Conservation (phyloP, 2,329 filamentous ascomycete species). For the Alternaria gansuensis region DNA sequence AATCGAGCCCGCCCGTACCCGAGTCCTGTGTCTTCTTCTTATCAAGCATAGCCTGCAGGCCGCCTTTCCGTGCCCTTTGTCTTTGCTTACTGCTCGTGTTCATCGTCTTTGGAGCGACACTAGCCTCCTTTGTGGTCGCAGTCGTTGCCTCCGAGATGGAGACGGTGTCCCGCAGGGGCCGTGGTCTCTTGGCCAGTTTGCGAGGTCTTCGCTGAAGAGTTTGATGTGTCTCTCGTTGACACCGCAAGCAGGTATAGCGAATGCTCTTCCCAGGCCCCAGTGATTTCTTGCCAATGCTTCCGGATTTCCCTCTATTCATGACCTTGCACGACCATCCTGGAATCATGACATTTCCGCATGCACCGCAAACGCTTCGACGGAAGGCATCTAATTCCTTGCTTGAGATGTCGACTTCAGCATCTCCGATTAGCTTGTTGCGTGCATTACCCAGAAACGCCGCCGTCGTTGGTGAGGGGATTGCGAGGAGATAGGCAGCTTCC, state of each 20-base stretch:
- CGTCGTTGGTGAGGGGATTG: constrained; percentile 45
- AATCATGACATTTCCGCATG: constrained; percentile 52
- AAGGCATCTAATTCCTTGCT: constrained; percentile 44
- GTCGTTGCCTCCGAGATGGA: constrained; percentile 7
- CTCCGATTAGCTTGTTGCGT: constrained; percentile 40
- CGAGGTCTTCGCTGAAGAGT: constrained; percentile 30
- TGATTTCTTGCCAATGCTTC: constrained; percentile 11
- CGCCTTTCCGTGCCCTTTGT: constrained; percentile 64
- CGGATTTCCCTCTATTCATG: constrained; percentile 18
- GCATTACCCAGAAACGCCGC: constrained; percentile 46
- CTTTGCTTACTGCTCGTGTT: constrained; percentile 63
- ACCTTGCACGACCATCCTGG: constrained; percentile 50
- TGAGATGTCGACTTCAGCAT: constrained; percentile 37
- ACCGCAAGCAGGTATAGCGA: constrained; percentile 44
- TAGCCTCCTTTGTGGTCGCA: constrained; percentile 21
- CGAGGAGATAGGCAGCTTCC: constrained; percentile 46
- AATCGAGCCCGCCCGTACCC: constrained; percentile 55
- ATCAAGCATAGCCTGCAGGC: constrained; percentile 63
- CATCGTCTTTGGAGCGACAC: constrained; percentile 46
- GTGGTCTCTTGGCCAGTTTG: constrained; percentile 30
- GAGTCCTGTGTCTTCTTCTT: constrained; percentile 53
- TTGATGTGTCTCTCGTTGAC: constrained; percentile 45
- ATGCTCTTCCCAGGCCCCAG: constrained; percentile 31
- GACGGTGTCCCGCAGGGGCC: constrained; percentile 11
- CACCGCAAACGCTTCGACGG: constrained; percentile 47